phyloP scores from a whole-genome alignment of 2,329 filamentous ascomycete genomes.

The Lachnellula occidentalis region DNA sequence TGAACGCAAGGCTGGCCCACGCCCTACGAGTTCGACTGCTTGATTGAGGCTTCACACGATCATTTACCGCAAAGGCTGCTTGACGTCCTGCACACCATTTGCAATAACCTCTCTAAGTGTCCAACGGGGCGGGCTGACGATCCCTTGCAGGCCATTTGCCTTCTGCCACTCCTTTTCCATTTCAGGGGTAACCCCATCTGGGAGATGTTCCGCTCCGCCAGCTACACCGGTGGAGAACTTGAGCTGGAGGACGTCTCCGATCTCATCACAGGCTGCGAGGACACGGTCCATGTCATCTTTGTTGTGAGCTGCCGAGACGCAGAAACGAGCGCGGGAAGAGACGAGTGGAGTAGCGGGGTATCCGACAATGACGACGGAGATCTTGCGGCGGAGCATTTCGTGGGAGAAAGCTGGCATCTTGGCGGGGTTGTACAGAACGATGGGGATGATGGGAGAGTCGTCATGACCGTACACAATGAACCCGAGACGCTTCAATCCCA shows the following conservation, averaged over 20 bases:
- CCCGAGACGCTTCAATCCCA: constrained; percentile 92
- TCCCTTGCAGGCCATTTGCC: constrained; percentile 45
- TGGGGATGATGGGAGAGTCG: constrained; percentile 92
- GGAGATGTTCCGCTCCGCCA: constrained; percentile 73
- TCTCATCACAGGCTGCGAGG: constrained; percentile 82
- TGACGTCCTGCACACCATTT: constrained; percentile 63
- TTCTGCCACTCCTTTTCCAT: constrained; percentile 65
- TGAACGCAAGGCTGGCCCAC: constrained; percentile 1
- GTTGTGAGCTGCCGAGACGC: constrained; percentile 91
- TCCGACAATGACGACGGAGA: constrained; percentile 93
- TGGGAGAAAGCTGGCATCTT: constrained; percentile 99
- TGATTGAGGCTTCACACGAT: constrained; percentile 1
- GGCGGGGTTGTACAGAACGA: constrained; percentile 95
- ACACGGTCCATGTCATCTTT: constrained; percentile 96
- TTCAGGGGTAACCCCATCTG: constrained; percentile 64
- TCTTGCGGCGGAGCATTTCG: constrained; percentile 97
- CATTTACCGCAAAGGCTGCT: constrained; percentile 52
- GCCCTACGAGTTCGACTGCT: neutral
- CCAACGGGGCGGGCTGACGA: constrained; percentile 60
- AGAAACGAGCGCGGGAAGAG: constrained; percentile 91
- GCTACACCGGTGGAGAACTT: constrained; percentile 97
- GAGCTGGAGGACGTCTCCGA: constrained; percentile 85
- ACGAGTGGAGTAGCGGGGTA: constrained; percentile 96
- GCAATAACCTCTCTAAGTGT: constrained; percentile 66
- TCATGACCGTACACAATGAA: constrained; percentile 97